Evolutionary conservation across 768 basidiomycete genomes (phyloP).

Genomic region (Neoboletus magnificus): DNA sequence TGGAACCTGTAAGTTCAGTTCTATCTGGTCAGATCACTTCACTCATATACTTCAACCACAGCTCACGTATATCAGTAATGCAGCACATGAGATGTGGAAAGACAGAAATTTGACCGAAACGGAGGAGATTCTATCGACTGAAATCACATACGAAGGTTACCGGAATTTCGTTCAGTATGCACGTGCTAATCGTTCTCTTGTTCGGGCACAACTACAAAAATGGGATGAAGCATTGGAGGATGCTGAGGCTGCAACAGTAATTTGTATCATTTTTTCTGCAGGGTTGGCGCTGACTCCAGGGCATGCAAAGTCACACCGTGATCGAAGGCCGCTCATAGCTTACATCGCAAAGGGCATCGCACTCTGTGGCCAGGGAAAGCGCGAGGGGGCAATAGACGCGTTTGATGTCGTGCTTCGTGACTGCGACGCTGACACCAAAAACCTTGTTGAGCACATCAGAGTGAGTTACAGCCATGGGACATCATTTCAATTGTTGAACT

Average conservation of each 20-base stretch:
- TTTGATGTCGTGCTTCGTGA: not conserved
- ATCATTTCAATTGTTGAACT: not conserved
- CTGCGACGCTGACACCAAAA: not conserved
- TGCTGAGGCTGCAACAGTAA: not conserved
- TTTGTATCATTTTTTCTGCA: not conserved
- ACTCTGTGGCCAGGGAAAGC: not conserved
- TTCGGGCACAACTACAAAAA: slow-evolving; percentile 7
- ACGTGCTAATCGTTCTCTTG: slow-evolving; percentile 14
- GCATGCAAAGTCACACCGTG: not conserved
- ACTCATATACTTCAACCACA: not conserved
- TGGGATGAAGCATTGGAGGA: slow-evolving; percentile 8
- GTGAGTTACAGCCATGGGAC: not conserved
- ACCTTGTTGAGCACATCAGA: not conserved
- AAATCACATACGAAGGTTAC: slow-evolving; percentile 3
- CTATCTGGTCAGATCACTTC: not conserved
- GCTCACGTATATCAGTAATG: slow-evolving; percentile 11
- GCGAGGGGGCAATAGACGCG: not conserved
- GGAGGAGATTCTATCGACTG: slow-evolving; percentile 8
- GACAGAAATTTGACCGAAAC: not conserved
- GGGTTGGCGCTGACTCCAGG: not conserved
- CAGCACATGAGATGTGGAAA: slow-evolving; percentile 5
- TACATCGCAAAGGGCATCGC: not conserved
- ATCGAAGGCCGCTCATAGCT: not conserved
- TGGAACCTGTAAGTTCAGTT: not conserved
- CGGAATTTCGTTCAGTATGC: not conserved